Evolutionary conservation across 495 filamentous ascomycete species (phyloP).

Genomic region (Lophium mytilinum): DNA sequence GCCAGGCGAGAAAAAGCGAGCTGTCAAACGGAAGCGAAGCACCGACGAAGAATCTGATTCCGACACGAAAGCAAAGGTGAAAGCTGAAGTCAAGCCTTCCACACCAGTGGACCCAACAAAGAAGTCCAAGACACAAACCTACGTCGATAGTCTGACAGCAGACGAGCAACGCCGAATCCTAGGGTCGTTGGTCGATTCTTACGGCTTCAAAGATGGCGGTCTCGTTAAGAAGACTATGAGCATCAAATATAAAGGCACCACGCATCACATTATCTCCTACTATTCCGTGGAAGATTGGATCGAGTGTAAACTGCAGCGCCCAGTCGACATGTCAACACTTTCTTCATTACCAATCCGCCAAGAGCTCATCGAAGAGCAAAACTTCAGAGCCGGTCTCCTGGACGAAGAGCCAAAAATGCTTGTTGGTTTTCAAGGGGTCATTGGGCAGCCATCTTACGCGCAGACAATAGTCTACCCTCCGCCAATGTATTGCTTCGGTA

Average conservation of each 20-base stretch:
- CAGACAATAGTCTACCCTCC: too few species aligned
- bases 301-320: conserved; percentile 50
- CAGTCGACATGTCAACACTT: conserved; percentile 44
- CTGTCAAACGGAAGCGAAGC: conserved; percentile 40
- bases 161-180: conserved; percentile 53
- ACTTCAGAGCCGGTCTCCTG: neutral
- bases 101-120: conserved; percentile 16
- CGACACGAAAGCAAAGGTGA: neutral
- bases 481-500: too few species aligned
- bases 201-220: conserved; percentile 76
- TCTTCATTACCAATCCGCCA: neutral
- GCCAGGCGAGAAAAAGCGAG: conserved; percentile 82
- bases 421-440: too few species aligned
- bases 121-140: conserved; percentile 12
- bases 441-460: too few species aligned
- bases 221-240: conserved; percentile 90
- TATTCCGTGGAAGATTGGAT: conserved; percentile 73
- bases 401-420: neutral
- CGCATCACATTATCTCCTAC: conserved; percentile 82
- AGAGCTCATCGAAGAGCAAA: neutral
- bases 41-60: neutral
- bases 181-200: conserved; percentile 78
- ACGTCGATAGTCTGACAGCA: conserved; percentile 18
- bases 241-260: conserved; percentile 57
- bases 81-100: neutral